Conservation (phyloP, 768 basidiomycete genomes). For the Boletus insuetus region DNA sequence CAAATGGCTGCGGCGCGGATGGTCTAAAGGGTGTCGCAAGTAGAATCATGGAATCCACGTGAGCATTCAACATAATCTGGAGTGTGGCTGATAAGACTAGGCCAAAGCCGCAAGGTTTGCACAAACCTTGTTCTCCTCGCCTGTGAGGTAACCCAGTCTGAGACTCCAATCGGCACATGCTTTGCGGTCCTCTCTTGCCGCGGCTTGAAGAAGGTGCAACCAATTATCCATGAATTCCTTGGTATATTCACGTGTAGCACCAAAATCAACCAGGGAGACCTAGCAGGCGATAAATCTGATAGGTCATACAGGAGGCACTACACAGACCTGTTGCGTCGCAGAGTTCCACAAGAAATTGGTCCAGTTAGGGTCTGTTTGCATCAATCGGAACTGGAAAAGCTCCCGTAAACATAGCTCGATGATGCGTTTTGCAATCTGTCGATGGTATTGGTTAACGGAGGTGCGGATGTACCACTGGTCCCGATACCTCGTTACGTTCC, state of each 20-base stretch:
- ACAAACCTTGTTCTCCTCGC: constrained; percentile 74
- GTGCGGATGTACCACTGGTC: not conserved
- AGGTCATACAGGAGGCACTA: not conserved
- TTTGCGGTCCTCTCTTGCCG: constrained; percentile 62
- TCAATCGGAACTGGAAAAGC: constrained; percentile 84
- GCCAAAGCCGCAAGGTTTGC: not conserved
- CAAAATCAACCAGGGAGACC: constrained; percentile 93
- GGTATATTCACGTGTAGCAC: constrained; percentile 86
- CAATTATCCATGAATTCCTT: constrained; percentile 87
- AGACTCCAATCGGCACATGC: constrained; percentile 71
- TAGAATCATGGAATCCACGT: constrained; percentile 77
- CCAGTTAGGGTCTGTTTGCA: constrained; percentile 99
- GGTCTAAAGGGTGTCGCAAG: constrained; percentile 83
- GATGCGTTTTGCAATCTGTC: constrained; percentile 78
- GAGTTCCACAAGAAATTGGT: constrained; percentile 93
- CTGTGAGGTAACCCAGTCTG: constrained; percentile 88
- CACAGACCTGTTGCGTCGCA: constrained; percentile 53
- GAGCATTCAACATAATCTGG: constrained; percentile 80
- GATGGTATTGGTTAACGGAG: not conserved
- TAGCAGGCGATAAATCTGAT: constrained; percentile 25
- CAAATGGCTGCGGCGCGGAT: constrained; percentile 64
- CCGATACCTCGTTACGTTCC: constrained; percentile 69
- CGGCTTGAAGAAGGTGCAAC: constrained; percentile 80
- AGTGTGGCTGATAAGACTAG: not conserved
- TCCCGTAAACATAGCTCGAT: constrained; percentile 87